These are phyloP conservation scores for Hymenoscyphus scutula DNA, from an alignment of 2,329 filamentous ascomycete species.

Conservation along the genomic window DNA sequence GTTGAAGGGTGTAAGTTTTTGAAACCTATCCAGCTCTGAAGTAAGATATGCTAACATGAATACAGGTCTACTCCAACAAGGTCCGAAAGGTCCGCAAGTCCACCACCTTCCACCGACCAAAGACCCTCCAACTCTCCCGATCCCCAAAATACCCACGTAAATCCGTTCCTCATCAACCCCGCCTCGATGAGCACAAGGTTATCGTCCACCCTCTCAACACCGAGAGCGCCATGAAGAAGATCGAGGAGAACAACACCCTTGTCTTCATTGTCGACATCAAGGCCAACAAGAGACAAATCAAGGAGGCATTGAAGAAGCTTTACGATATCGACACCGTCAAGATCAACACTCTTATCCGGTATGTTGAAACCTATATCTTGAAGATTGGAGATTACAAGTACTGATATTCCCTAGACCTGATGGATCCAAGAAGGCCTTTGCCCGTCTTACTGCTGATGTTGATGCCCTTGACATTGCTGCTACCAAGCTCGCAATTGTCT, in stretches of 20 bases:
- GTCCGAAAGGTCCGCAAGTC: slow-evolving; percentile 87
- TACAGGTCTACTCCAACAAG: slow-evolving; percentile 74
- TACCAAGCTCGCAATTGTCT: slow-evolving; percentile 98
- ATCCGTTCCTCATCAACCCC: slow-evolving; percentile 83
- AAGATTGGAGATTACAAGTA: neutral
- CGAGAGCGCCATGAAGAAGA: slow-evolving; percentile 99
- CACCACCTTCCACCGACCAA: slow-evolving; percentile 96
- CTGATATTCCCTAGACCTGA: slow-evolving; percentile 64
- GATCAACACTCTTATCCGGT: slow-evolving; percentile 99
- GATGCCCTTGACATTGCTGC: slow-evolving; percentile 99
- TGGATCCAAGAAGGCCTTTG: slow-evolving; percentile 98
- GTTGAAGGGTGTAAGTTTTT: slow-evolving; percentile 84
- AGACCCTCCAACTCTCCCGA: slow-evolving; percentile 90
- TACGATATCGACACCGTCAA: slow-evolving; percentile 98
- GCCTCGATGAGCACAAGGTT: slow-evolving; percentile 96
- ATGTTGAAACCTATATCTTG: slow-evolving; percentile 39
- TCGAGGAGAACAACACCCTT: slow-evolving; percentile 99
- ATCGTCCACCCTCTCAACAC: slow-evolving; percentile 99
- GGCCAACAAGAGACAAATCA: slow-evolving; percentile 99
- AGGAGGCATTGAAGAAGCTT: slow-evolving; percentile 95
- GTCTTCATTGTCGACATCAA: slow-evolving; percentile 97
- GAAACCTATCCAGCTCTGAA: slow-evolving; percentile 37
- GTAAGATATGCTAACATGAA: slow-evolving; percentile 25
- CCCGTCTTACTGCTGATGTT: slow-evolving; percentile 90
- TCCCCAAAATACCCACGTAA: slow-evolving; percentile 95